A percentile compares a stretch with the other conserved stretches of the same genome.
These are phyloP conservation scores for Ophiognomonia clavigignenti-juglandacearum DNA, from an alignment of 2,329 filamentous ascomycete genomes.

Conservation along the genomic window DNA sequence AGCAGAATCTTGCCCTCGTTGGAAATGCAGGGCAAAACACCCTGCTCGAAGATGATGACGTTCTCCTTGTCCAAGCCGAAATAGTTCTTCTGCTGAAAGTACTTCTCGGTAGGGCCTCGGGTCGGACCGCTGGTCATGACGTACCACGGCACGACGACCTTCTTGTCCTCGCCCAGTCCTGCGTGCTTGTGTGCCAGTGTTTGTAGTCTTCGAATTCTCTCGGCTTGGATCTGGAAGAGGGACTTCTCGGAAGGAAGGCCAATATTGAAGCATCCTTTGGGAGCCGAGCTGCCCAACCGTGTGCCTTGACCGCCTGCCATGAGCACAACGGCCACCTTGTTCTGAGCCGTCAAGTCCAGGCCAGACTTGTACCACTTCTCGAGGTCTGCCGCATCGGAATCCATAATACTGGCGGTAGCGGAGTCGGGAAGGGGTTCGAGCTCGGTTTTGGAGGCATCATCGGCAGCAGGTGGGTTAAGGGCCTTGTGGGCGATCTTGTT, in stretches of 20 bases:
- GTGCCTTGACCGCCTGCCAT: constrained; percentile 98
- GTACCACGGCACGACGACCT: constrained; percentile 85
- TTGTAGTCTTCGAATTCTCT: constrained; percentile 86
- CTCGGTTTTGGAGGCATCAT: constrained; percentile 38
- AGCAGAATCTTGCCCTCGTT: constrained; percentile 97
- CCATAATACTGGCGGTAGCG: constrained; percentile 84
- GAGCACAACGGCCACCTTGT: constrained; percentile 79
- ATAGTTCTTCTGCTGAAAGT: constrained; percentile 84
- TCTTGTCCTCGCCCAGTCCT: constrained; percentile 40
- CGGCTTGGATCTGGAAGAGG: constrained; percentile 94
- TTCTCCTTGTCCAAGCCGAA: constrained; percentile 86
- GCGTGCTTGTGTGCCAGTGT: constrained; percentile 69
- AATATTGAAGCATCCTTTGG: constrained; percentile 97
- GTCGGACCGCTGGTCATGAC: constrained; percentile 99
- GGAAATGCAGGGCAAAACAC: constrained; percentile 91
- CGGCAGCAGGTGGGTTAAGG: constrained; percentile 67
- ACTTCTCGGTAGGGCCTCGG: constrained; percentile 83
- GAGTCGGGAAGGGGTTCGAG: constrained; percentile 86
- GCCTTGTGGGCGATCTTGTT: constrained; percentile 81
- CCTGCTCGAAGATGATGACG: constrained; percentile 92
- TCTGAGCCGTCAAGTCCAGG: constrained; percentile 72
- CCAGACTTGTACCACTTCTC: constrained; percentile 79
- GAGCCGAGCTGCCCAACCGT: constrained; percentile 85
- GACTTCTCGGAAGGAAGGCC: constrained; percentile 89
- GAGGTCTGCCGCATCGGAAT: constrained; percentile 74